Base-by-base conservation (phyloP, 495 filamentous ascomycete species). In the Gamarada debralockiae region DNA sequence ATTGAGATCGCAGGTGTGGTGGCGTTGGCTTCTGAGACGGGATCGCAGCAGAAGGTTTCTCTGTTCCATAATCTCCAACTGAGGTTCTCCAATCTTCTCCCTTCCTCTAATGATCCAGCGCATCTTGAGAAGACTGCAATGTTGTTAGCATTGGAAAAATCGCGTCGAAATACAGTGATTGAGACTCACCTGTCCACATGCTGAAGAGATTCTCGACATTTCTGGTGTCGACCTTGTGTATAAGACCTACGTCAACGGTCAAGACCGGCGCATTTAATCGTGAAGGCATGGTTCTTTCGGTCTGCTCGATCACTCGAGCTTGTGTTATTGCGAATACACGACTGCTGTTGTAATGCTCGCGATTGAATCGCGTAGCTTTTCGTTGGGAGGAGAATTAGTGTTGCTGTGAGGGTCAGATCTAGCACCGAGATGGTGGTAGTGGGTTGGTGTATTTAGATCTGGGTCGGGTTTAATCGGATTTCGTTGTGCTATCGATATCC, bases 61-160 rank as follows among this genome's bases (percentile, higher is more conserved):
- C 90, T 82, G 57, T 87, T 95, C 92, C 92, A 99, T 56, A 99
- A 73, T 53, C 93, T 77, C 93, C 93, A 99, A 61, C 86, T 92
- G 24, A 99, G 67, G 70, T 99, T 99, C 66, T 97, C 95, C 53
- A 97, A 74, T 63, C 93, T 78, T 62, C 90, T 82, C 20, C 93
- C 93, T 67, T 97, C 86, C 61, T 96, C 91, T 65, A 99, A 85
- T 52, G 92, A 92, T 56, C 93, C 89, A 60, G 90, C 88, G 70
- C 91, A 96, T 77, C 91, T 88, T 2, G 91, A 92, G 66, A 99
- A 97, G 24, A 97, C 92, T 95, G 64, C 9, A 22, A 24, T 17
- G 43, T 23, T 22, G 39, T 56, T 40, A 50, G 44, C 42, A 34
- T 24, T 7, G 41, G 15, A 15, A 31, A 17, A 14, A 18, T 27